These are phyloP conservation scores for Bipolaris oryzae DNA, from an alignment of 2,329 filamentous ascomycete species.

Conservation along the genomic window DNA sequence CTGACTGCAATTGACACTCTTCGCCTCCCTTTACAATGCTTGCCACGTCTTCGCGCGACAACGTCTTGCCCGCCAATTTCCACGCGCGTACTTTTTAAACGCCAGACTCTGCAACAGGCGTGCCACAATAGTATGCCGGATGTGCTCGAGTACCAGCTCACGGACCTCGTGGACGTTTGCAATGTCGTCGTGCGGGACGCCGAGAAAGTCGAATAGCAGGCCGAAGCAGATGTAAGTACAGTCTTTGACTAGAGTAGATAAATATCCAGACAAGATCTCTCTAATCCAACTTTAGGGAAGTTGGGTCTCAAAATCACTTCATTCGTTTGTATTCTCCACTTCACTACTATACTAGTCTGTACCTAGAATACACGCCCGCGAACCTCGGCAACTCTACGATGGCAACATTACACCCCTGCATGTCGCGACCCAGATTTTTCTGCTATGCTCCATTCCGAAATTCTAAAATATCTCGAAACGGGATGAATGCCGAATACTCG, in stretches of 20 bases:
- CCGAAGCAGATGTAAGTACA: slow-evolving; percentile 74
- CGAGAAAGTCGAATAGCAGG: slow-evolving; percentile 67
- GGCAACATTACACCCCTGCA: slow-evolving; percentile 18
- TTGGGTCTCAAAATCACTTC: no score
- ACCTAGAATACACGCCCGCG: background rate
- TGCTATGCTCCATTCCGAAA: slow-evolving; percentile 1
- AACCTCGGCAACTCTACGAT: slow-evolving; percentile 5
- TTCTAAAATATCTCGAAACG: slow-evolving; percentile 2
- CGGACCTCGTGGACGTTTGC: slow-evolving; percentile 73
- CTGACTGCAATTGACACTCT: slow-evolving; percentile 25
- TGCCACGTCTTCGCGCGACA: slow-evolving; percentile 55
- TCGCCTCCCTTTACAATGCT: slow-evolving; percentile 24
- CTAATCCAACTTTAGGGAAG: no score
- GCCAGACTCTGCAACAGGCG: slow-evolving; percentile 51
- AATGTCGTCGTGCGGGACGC: slow-evolving; percentile 62
- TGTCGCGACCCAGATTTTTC: slow-evolving; percentile 10
- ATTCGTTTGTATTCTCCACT: no score
- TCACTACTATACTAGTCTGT: background rate
- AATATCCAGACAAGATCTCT: no score
- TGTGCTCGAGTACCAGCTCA: slow-evolving; percentile 61
- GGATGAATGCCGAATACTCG: background rate
- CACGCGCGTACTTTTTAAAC: slow-evolving; percentile 33
- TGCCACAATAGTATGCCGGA: slow-evolving; percentile 57
- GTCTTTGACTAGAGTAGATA: slow-evolving; percentile 68
- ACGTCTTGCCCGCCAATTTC: slow-evolving; percentile 19